Evolutionary conservation across 1,139 yeast genomes (phyloP).

Genomic region (Lodderomyces jiufengensis): DNA sequence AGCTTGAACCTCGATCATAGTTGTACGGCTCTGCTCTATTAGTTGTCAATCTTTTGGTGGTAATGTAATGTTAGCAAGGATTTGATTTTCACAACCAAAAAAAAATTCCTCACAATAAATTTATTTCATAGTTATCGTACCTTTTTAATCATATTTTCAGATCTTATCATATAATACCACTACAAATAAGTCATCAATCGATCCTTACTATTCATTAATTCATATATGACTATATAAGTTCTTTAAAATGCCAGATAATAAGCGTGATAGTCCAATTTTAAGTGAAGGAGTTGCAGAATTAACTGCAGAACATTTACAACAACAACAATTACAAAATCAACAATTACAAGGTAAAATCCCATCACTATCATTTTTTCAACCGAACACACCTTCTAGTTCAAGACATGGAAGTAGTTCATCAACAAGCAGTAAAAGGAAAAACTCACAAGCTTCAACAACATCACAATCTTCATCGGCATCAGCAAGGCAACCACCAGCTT

Average conservation of each 20-base stretch:
- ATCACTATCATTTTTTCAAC: neutral
- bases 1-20: slow-evolving; percentile 33
- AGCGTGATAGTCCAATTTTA: too few species aligned
- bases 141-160: too few species aligned
- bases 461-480: slow-evolving; percentile 6
- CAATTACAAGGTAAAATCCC: slow-evolving; percentile 4
- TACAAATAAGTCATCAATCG: neutral
- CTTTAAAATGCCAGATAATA: too few species aligned
- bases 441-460: slow-evolving; percentile 1
- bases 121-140: too few species aligned
- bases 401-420: neutral
- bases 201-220: too few species aligned
- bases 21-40: neutral
- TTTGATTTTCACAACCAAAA: too few species aligned
- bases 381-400: neutral
- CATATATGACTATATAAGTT: too few species aligned
- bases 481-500: slow-evolving; percentile 16
- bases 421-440: slow-evolving; percentile 1
- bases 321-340: slow-evolving; percentile 2
- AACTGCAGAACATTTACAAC: slow-evolving; percentile 4
- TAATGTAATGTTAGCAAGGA: too few species aligned
- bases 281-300: too few species aligned
- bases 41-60: too few species aligned
- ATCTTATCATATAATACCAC: neutral
- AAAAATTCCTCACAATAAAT: too few species aligned